phyloP scores from a whole-genome alignment of 805 yeast species.

The Candida sanyiensis region DNA sequence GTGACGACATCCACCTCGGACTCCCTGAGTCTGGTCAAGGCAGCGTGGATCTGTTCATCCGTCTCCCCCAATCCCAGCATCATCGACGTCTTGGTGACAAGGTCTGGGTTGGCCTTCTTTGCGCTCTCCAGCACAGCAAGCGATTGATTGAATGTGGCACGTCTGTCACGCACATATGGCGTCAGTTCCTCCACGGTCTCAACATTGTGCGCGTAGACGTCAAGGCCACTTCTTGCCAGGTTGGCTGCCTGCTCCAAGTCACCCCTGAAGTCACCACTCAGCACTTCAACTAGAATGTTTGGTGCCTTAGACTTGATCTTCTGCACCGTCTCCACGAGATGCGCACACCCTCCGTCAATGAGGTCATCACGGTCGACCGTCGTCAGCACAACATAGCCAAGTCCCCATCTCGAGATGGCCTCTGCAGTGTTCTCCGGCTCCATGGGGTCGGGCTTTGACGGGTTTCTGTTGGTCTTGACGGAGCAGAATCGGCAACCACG shows the following conservation, averaged over 20 bases:
- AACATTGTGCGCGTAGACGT: conserved; percentile 93
- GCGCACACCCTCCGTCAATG: conserved; percentile 87
- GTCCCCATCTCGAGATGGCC: conserved; percentile 95
- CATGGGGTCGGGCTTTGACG: conserved; percentile 85
- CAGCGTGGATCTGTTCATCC: conserved; percentile 77
- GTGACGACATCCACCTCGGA: conserved; percentile 90
- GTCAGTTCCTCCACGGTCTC: conserved; percentile 96
- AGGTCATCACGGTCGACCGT: conserved; percentile 97
- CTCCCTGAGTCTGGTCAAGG: conserved; percentile 70
- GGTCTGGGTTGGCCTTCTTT: conserved; percentile 62
- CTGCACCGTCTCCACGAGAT: conserved; percentile 80
- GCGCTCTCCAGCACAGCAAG: conserved; percentile 75
- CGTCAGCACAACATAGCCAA: conserved; percentile 95
- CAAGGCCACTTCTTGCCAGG: conserved; percentile 82
- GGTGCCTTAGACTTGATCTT: conserved; percentile 85
- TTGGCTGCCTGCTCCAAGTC: conserved; percentile 72
- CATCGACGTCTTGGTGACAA: conserved; percentile 87
- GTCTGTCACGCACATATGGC: conserved; percentile 90
- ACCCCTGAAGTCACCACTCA: conserved; percentile 95
- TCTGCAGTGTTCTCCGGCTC: conserved; percentile 98
- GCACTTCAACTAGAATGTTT: conserved; percentile 84
- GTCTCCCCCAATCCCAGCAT: conserved; percentile 98
- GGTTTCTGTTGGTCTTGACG: conserved; percentile 85
- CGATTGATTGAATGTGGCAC: conserved; percentile 93
- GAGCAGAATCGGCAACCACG: conserved; percentile 99